Evolutionary conservation across 768 basidiomycete genomes (phyloP).

Genomic region (Tylopilus rubrobrunneus): DNA sequence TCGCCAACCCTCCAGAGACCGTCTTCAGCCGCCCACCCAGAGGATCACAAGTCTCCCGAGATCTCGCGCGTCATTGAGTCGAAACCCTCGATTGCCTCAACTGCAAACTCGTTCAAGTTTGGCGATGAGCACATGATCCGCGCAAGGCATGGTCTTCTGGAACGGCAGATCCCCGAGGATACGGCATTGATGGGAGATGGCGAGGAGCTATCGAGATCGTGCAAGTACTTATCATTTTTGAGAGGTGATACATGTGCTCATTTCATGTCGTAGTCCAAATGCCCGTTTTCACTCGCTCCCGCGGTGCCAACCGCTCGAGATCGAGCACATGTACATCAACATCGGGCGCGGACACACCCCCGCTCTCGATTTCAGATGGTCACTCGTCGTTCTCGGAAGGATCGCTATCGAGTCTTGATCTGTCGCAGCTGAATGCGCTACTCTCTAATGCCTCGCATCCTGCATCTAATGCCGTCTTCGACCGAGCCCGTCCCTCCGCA

Average conservation of each 20-base stretch:
- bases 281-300: conserved; percentile 62
- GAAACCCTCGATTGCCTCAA: conserved; percentile 65
- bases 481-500: conserved; percentile 39
- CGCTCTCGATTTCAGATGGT: conserved; percentile 64
- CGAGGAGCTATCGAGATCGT: conserved; percentile 49
- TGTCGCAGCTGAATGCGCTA: conserved; percentile 53
- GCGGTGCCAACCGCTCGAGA: conserved; percentile 47
- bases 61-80: conserved; percentile 48
- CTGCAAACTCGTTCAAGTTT: conserved; percentile 53
- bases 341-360: conserved; percentile 68
- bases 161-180: conserved; percentile 66
- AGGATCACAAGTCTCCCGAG: conserved; percentile 32
- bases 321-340: conserved; percentile 68
- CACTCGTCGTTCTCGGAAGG: conserved; percentile 64
- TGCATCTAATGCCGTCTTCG: conserved; percentile 38
- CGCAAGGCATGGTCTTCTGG: conserved; percentile 57
- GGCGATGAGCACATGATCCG: conserved; percentile 67
- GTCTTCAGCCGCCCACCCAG: conserved; percentile 30
- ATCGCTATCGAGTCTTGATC: conserved; percentile 75
- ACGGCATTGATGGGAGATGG: conserved; percentile 62
- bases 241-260: conserved; percentile 1
- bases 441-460: conserved; percentile 57
- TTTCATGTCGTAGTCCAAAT: conserved; percentile 35
- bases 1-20: conserved; percentile 22
- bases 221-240: conserved; percentile 36